phyloP scores from a whole-genome alignment of 2,329 filamentous ascomycete species.

The Leptographium radiaticola region DNA sequence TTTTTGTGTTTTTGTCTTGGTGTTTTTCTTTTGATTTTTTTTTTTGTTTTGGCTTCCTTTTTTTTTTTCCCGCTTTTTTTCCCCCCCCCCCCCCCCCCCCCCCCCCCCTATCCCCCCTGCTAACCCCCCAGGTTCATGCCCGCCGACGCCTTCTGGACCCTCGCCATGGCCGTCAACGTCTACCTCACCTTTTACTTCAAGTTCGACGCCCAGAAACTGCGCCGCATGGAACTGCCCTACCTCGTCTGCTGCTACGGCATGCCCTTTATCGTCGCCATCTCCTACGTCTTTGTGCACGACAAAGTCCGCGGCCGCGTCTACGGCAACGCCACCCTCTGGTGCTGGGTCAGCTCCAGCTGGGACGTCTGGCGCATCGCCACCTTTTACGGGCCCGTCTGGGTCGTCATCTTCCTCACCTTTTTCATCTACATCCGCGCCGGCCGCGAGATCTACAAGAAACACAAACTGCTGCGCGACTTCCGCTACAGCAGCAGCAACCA shows the following conservation, averaged over 20 bases:
- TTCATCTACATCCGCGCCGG: conserved; percentile 56
- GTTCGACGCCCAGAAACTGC: conserved; percentile 51
- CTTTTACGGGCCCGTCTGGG: conserved; percentile 64
- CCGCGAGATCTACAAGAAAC: conserved; percentile 52
- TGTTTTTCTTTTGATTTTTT: too few species aligned
- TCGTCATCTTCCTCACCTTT: conserved; percentile 47
- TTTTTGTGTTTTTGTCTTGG: too few species aligned
- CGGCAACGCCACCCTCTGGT: conserved; percentile 68
- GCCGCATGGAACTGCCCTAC: conserved; percentile 58
- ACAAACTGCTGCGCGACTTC: conserved; percentile 46
- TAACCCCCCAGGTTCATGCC: conserved; percentile 54
- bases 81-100: too few species aligned
- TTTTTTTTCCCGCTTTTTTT: too few species aligned
- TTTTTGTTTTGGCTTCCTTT: too few species aligned
- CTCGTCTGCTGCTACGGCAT: conserved; percentile 58
- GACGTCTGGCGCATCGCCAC: conserved; percentile 59
- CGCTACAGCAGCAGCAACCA: conserved; percentile 38
- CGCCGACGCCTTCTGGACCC: conserved; percentile 62
- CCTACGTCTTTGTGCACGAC: conserved; percentile 51
- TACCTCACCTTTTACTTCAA: conserved; percentile 69
- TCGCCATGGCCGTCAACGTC: conserved; percentile 75
- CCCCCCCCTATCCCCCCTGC: too few species aligned
- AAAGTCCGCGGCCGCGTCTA: conserved; percentile 43
- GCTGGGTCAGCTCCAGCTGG: conserved; percentile 58
- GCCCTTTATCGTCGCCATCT: conserved; percentile 54